These are phyloP conservation scores for Aspergillus luchuensis DNA, from an alignment of 2,329 filamentous ascomycete species.

Conservation along the genomic window DNA sequence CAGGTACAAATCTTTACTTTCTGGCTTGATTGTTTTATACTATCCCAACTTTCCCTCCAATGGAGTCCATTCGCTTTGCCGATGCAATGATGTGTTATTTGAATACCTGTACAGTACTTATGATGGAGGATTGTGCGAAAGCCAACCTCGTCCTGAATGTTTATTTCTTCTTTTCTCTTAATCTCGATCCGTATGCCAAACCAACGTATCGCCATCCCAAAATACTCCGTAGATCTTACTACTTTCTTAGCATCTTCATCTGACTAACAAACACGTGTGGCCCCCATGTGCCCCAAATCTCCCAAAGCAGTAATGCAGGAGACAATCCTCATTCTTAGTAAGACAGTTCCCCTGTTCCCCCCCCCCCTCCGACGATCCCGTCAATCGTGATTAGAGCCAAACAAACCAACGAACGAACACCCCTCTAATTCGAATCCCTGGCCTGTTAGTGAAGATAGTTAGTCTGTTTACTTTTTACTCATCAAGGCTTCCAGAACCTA, in stretches of 20 bases:
- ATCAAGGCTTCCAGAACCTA: background rate
- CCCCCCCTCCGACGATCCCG: background rate
- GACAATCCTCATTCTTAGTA: background rate
- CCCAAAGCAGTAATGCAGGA: background rate
- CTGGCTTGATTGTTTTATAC: constrained; percentile 18
- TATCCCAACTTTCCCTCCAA: constrained; percentile 25
- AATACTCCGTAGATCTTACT: background rate
- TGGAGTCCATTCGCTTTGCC: constrained; percentile 34
- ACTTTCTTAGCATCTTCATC: background rate
- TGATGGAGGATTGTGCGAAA: constrained; percentile 1
- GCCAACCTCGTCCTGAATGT: background rate
- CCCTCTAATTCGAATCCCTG: background rate
- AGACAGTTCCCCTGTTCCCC: background rate
- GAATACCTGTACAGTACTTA: constrained; percentile 15
- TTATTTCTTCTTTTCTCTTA: background rate
- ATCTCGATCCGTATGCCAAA: background rate
- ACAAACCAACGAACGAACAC: background rate
- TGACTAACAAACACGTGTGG: background rate
- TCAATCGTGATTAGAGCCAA: background rate
- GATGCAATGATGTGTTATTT: constrained; percentile 6
- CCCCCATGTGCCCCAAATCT: background rate
- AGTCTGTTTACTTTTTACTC: background rate
- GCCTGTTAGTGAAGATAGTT: too few species aligned
- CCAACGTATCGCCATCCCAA: background rate
- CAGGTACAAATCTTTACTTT: constrained; percentile 8